phyloP scores from a whole-genome alignment of 495 filamentous ascomycete species.

The Aspergillus avenaceus region DNA sequence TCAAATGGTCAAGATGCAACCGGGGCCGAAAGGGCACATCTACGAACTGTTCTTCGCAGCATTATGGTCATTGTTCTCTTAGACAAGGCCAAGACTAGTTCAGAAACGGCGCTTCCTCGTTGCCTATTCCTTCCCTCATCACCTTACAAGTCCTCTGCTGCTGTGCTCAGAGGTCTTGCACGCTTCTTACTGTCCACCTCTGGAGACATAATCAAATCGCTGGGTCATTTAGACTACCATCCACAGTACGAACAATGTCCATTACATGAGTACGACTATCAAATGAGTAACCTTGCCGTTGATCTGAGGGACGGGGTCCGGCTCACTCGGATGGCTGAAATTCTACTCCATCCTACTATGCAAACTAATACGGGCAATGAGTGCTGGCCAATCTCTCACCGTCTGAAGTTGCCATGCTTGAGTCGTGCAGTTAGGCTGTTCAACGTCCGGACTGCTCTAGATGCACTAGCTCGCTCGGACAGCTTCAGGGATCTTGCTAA shows the following conservation, averaged over 20 bases:
- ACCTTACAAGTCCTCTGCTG: conserved; percentile 50
- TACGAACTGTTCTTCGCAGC: conserved; percentile 54
- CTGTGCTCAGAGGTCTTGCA: conserved; percentile 49
- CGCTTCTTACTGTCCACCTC: conserved; percentile 54
- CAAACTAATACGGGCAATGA: no score
- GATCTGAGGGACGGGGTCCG: conserved; percentile 63
- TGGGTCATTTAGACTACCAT: conserved; percentile 56
- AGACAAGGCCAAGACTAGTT: conserved; percentile 41
- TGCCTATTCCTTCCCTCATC: conserved; percentile 48
- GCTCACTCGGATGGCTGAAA: conserved; percentile 56
- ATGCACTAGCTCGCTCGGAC: conserved; percentile 41
- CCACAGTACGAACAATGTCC: conserved; percentile 50
- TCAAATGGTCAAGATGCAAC: conserved; percentile 31
- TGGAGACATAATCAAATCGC: conserved; percentile 52
- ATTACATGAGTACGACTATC: conserved; percentile 56
- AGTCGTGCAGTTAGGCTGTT: conserved; percentile 55
- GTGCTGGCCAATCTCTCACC: conserved; percentile 48
- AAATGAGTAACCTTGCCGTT: conserved; percentile 56
- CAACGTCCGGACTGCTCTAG: conserved; percentile 58
- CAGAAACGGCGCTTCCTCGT: conserved; percentile 25
- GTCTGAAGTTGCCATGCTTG: conserved; percentile 56
- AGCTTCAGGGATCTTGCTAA: conserved; percentile 30
- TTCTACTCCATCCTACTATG: conserved; percentile 52
- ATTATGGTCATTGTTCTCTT: conserved; percentile 59
- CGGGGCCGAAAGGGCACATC: conserved; percentile 42